Base-by-base conservation (phyloP, 2,329 filamentous ascomycete species). In the Trichoderma koningii region DNA sequence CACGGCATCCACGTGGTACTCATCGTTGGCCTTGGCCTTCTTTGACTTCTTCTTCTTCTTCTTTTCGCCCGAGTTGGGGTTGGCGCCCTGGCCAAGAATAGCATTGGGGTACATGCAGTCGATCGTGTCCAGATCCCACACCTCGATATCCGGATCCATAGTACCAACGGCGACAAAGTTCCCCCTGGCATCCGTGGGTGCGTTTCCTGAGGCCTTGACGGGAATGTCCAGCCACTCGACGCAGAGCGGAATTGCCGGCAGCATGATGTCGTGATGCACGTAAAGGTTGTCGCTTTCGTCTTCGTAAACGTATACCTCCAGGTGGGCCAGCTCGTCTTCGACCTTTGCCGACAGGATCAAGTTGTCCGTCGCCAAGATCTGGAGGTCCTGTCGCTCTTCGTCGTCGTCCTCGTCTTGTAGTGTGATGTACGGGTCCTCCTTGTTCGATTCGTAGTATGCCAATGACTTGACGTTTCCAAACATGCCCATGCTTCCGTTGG, bases 261-360 rank as follows among this genome's bases (percentile, higher is more conserved):
- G 85, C 94, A 99, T 98, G 72, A 99, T 96, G 78, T 99, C 95
- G 84, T 99, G 95, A 80, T 99, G 95, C 26, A 99, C 94, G 77
- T 99, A 99, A 67, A 99, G 88, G 76, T 99, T 99, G 79, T 98
- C 95, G 51, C 89, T 91, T 68, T 87, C 87, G 72, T 98, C 95
- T 77, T 99, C 95, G 79, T 98, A 99, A 30, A 99, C 93, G 74
- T 98, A 97, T 21, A 98, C 90, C 77, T 99, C 95, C 28, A 99
- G 83, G 77, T 98, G 94, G 19, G 95, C 94, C 67, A 99, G 89
- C 76, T 99, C 95, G 72, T 99, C 95, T 78, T 99, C 95, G 59
- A 98, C 89, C 80, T 97, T 94, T 69, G 93, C 93, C 12, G 94
- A 91, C 55, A 99, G 82, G 41, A 99, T 84, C 66, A 99, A 82